Evolutionary conservation across 768 basidiomycete genomes (phyloP), one percentile per base, ranked within the genome.

Genomic region (Termitomyces sp.): DNA sequence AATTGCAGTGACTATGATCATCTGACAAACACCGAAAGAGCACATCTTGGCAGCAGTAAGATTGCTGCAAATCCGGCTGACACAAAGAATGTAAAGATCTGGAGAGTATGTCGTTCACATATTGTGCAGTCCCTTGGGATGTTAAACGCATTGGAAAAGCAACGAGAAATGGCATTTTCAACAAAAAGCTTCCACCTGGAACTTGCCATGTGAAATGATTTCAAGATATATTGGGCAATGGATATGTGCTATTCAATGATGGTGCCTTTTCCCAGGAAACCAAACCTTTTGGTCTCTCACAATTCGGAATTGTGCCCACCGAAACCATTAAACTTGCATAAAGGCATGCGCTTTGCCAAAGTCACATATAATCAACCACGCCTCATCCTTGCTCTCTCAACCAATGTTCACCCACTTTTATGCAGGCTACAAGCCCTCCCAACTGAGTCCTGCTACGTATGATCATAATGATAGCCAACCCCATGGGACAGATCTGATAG

Each of bases 401-500:
- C 18, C 52, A 24, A 65, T 63, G 62, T 63, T 49, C 32, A 53
- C 58, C 30, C 60, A 65, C 12, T 63, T 65, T 44, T 56, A 56
- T 53, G 42, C 60, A 2, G 62, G 52, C 12, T 58, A 51, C 46
- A 47, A 59, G 42, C 20, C 43, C 32, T 47, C 58, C 24, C 61
- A 58, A 43, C 14, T 53, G 9, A 53, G 54, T 54, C 35, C 59
- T 61, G 24, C 57, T 48, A 35, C 36, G 18, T 52, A 49, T n/a
- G 14, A 45, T 51, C 52, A 59, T 18, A 40, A 38, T 45, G 45
- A 57, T 48, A 53, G 18, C 57, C 65, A 67, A 58, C 38, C 58
- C 50, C 64, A 62, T 57, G 65, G 64, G 50, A 62, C 68, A 44
- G 65, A 69, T 62, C 64, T 71, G 58, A 76, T 82, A 61, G 80